Base-by-base conservation (phyloP, 2,329 filamentous ascomycete species). In the Aspergillus nomiae region DNA sequence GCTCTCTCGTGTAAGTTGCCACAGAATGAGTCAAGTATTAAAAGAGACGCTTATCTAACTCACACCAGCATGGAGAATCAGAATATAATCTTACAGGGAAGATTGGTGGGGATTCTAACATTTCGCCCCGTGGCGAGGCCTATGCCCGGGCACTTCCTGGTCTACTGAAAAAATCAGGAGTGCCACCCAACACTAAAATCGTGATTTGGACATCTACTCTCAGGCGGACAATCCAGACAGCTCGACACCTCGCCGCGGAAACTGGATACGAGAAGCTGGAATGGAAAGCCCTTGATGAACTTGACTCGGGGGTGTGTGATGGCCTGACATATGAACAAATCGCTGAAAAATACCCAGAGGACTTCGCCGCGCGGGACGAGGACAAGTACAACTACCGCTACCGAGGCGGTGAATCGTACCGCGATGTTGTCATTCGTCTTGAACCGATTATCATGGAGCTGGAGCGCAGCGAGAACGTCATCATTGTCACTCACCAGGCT, bases 371-470 rank as follows among this genome's bases (percentile, higher is more conserved):
- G 38, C 92, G 95, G 66, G 95, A 99, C 78, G 92, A 97, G 69
- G 95, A 99, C 84, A 99, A 99, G 80, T 98, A 98, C 87, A 98
- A 99, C 82, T 99, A 99, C 81, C 92, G 95, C 62, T 99, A 99
- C 80, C 90, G 95, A 6, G 95, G 95, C 66, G 95, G 95, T 59
- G 95, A 99, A 81, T 96, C 92, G 65, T 92, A 99, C 78, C 92
- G 94, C 61, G 95, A 99, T 74, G 94, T 99, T 1, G 95, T 99
- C 46, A 98, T 97, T 73, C 92, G 95, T 0, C 88, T 99, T 0
- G 95, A 99, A 76, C 95, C 95, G 65, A 99, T 99, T 80, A 99
- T 99, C 81, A 99, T 99, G 95, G 95, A 99, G 77, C 85, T 99
- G 58, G 95, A 99, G 79, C 88, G 95, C 66, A 92, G 90, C 70